Evolutionary conservation across 2,329 filamentous ascomycete genomes (phyloP), one percentile per base, ranked within the genome.

Genomic region (Aspergillus pseudoterreus): DNA sequence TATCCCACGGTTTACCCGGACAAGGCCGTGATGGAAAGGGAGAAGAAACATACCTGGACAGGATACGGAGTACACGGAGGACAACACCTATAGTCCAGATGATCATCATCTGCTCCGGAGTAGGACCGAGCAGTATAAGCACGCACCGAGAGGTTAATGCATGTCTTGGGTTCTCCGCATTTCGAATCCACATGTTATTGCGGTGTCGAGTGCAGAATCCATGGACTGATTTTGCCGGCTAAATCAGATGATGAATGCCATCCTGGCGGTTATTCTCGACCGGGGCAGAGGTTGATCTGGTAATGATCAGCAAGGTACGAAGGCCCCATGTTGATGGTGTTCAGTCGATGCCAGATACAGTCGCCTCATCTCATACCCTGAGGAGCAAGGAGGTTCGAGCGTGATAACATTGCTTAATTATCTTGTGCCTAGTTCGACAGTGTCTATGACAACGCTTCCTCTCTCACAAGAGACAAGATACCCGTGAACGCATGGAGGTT

Each of bases 221-320:
- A 46, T 42, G 43, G 35, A 43, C n/a, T 43, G 45, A 38, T 47
- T 35, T 8, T 22, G 11, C 30, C 39, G 45, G 50, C 50, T 52
- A 52, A 52, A 52, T 52, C 50, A 42, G 39, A 38, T 17, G 6
- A 38, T 4, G 35, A 30, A 4, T 30, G 27, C 10, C 35, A 4
- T 38, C 12, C 35, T 42, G 39, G 36, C 24, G 30, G 19, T 30
- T 44, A 47, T 22, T 32, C 15, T 41, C 21, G 22, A 22, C 6
- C 19, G 15, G 24, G 17, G 30, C 50, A 47, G 39, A 14, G 3
- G 38, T 27, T 36, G 6, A 41, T 39, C n/a, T n/a, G 41, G 39
- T 48, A 52, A 48, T 6, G 50, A 48, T 52, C 45, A 32, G 39
- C 50, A 47, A 44, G 39, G 33, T 48, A 44, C 38, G 14, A 24